phyloP scores from a whole-genome alignment of 768 basidiomycete species.

The Suillus fuscotomentosus region DNA sequence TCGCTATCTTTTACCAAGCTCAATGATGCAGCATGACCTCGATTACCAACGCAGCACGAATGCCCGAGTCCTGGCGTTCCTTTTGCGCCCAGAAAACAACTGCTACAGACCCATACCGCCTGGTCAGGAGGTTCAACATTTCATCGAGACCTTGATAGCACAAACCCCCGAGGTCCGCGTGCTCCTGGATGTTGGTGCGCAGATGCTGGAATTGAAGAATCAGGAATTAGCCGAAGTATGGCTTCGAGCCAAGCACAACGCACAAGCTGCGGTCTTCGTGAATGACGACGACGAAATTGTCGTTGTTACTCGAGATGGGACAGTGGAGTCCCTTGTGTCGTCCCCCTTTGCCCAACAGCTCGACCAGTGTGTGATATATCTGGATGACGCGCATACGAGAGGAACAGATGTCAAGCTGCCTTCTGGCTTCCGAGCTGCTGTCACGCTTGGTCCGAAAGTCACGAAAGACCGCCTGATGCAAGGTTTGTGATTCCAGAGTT shows the following conservation, averaged over 20 bases:
- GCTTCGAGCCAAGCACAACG: constrained; percentile 27
- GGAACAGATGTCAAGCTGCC: constrained; percentile 41
- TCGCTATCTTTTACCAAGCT: constrained; percentile 35
- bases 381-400: constrained; percentile 40
- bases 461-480: constrained; percentile 37
- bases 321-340: constrained; percentile 24
- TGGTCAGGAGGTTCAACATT: constrained; percentile 6
- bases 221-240: constrained; percentile 39
- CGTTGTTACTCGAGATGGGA: constrained; percentile 31
- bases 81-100: constrained; percentile 24
- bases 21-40: constrained; percentile 30
- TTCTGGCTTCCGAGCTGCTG: constrained; percentile 31
- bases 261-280: constrained; percentile 34
- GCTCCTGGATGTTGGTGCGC: constrained; percentile 55
- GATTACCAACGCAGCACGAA: constrained; percentile 40
- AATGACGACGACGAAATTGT: constrained; percentile 31
- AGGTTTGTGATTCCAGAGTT: constrained; percentile 19
- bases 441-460: constrained; percentile 37
- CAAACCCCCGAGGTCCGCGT: constrained; percentile 42
- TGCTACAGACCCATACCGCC: constrained; percentile 17
- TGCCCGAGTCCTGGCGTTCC: constrained; percentile 35
- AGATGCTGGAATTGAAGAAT: constrained; percentile 52
- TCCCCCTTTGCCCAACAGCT: constrained; percentile 35
- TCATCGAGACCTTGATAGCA: constrained; percentile 31
- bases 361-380: constrained; percentile 36